Evolutionary conservation across 1,284 basidiomycete species (phyloP).

Genomic region (Phenoliferia sp.): DNA sequence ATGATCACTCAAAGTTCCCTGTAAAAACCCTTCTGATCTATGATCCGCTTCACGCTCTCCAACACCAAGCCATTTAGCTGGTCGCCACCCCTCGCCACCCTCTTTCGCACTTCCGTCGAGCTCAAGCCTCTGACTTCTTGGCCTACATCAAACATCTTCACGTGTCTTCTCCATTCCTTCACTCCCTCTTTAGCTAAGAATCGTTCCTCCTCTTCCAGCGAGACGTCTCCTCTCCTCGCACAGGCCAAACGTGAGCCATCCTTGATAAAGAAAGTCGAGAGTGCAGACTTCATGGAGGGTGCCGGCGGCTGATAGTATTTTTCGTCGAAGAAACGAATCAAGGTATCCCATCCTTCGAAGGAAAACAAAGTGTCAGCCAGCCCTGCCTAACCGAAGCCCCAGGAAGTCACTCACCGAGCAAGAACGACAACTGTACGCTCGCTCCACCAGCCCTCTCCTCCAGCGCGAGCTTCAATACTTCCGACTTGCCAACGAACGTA

Average conservation of each 20-base stretch:
- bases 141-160: slow-evolving; percentile 35
- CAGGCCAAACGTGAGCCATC: slow-evolving; percentile 65
- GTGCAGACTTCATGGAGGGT: slow-evolving; percentile 47
- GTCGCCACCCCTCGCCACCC: slow-evolving; percentile 42
- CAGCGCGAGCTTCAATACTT: slow-evolving; percentile 19
- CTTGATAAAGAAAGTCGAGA: slow-evolving; percentile 50
- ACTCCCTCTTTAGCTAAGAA: slow-evolving; percentile 43
- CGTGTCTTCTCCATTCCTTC: slow-evolving; percentile 44
- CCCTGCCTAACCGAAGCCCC: background rate
- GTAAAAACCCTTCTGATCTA: slow-evolving; percentile 55
- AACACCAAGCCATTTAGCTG: slow-evolving; percentile 48
- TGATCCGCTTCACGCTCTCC: slow-evolving; percentile 49
- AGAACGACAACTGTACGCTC: slow-evolving; percentile 55
- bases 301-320: slow-evolving; percentile 63
- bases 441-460: slow-evolving; percentile 8
- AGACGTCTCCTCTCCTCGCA: slow-evolving; percentile 53
- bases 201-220: slow-evolving; percentile 35
- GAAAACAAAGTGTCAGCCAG: background rate
- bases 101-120: slow-evolving; percentile 64
- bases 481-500: slow-evolving; percentile 17
- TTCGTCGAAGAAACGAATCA: slow-evolving; percentile 73
- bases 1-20: background rate
- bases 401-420: slow-evolving; percentile 46
- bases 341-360: slow-evolving; percentile 59
- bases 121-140: slow-evolving; percentile 61